Conservation (phyloP, 495 filamentous ascomycete genomes). For the Talaromyces ruber region DNA sequence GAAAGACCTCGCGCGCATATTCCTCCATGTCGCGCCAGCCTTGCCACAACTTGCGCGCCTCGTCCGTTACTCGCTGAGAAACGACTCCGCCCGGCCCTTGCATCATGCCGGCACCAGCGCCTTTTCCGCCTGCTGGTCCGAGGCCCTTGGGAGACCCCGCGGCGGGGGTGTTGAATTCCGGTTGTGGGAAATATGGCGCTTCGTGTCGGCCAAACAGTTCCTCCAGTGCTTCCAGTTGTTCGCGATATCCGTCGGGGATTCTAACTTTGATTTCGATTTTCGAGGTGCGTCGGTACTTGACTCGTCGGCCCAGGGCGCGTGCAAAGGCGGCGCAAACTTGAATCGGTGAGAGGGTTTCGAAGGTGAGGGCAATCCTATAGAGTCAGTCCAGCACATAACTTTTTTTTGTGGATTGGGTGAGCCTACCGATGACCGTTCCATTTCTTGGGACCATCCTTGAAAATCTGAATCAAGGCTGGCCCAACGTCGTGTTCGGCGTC, state of each 20-base stretch:
- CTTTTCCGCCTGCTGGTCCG: slow-evolving; percentile 54
- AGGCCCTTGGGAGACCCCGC: slow-evolving; percentile 39
- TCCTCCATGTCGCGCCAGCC: slow-evolving; percentile 88
- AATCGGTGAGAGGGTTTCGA: slow-evolving; percentile 75
- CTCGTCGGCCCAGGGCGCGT: slow-evolving; percentile 65
- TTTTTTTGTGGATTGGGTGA: too few relatives aligned
- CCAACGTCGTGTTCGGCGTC: slow-evolving; percentile 97
- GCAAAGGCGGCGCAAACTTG: slow-evolving; percentile 77
- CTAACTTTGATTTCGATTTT: slow-evolving; percentile 74
- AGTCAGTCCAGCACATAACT: slow-evolving; percentile 7
- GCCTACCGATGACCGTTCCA: slow-evolving; percentile 80
- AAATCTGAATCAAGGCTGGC: slow-evolving; percentile 86
- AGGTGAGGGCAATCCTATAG: slow-evolving; percentile 77
- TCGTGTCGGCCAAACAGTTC: slow-evolving; percentile 50
- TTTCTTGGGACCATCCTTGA: slow-evolving; percentile 83
- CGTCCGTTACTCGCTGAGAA: slow-evolving; percentile 51
- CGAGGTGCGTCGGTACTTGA: slow-evolving; percentile 65
- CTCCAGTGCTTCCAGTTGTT: slow-evolving; percentile 70
- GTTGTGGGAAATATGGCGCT: slow-evolving; percentile 58
- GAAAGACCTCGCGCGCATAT: slow-evolving; percentile 92
- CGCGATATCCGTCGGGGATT: slow-evolving; percentile 80
- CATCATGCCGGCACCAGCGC: slow-evolving; percentile 49
- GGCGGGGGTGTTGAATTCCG: slow-evolving; percentile 37
- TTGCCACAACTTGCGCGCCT: slow-evolving; percentile 78
- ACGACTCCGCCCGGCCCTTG: slow-evolving; percentile 47